Base-by-base conservation (phyloP, 2,329 filamentous ascomycete genomes). In the Botrytis fragariae region DNA sequence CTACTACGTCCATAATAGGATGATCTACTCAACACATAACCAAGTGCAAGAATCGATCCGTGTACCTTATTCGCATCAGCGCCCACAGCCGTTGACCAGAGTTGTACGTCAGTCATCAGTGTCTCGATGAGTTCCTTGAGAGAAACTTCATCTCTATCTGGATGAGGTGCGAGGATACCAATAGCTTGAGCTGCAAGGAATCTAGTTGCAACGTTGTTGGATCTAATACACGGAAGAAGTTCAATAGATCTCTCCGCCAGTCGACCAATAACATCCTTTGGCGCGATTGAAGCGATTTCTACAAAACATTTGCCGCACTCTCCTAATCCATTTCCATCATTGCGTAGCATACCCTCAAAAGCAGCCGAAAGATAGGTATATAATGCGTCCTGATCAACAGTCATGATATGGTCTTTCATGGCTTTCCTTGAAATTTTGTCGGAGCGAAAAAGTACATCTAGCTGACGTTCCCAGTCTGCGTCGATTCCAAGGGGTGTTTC, bases 391-490 rank as follows among this genome's bases (percentile, higher is more conserved):
- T 81, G 78, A 39, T 86, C 83, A 1, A 83, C 77, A 60, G 78
- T 81, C 72, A 82, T 78, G 73, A 92, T 79, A 75, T 91, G 89
- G 0, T 80, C 79, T 72, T 86, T 87, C 72, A 94, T 86, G 9
- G 86, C 86, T 39, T 86, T 82, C 59, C 93, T 87, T 18, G 89
- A 89, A 63, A 86, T 84, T 73, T 91, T 86, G 78, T 95, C 92
- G 8, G 91, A 92, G 59, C 90, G 87, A 44, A 96, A 85, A 10
- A 92, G 86, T 1, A 90, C 88, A 77, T 95, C 92, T 3, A 98
- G 85, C 77, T 92, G 91, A 63, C 91, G 87, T 80, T 94, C 92
- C 96, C 96, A 98, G 75, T 95, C 93, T 63, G 92, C 90, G 77
- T 95, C 92, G 37, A 94, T 86, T 75, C 82, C 57, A 60, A 80